A percentile compares a stretch with the other conserved stretches of the same genome.
These are phyloP conservation scores for Decorospora gaudefroyi DNA, from an alignment of 2,329 filamentous ascomycete species.

Conservation along the genomic window DNA sequence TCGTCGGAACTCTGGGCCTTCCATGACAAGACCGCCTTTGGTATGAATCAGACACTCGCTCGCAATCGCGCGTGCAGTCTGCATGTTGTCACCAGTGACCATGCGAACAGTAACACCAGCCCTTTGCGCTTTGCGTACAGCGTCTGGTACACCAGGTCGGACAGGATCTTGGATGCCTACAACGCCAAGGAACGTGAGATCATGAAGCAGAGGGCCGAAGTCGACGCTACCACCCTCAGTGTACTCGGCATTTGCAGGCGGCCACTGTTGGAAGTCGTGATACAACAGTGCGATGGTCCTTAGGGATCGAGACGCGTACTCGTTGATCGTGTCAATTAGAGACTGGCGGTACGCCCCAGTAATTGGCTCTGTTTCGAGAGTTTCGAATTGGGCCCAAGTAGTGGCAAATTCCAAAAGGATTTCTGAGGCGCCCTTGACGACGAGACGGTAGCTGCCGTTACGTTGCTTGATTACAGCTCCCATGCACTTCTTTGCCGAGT, in stretches of 20 bases:
- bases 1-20: slow-evolving; percentile 87
- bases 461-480: slow-evolving; percentile 58
- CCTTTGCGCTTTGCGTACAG: slow-evolving; percentile 83
- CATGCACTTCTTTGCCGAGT: slow-evolving; percentile 62
- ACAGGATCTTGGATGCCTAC: slow-evolving; percentile 96
- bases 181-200: slow-evolving; percentile 81
- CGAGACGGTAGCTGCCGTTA: slow-evolving; percentile 54
- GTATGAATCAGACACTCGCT: slow-evolving; percentile 92
- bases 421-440: slow-evolving; percentile 63
- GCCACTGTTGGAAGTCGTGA: slow-evolving; percentile 46
- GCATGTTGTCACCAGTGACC: slow-evolving; percentile 95
- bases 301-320: slow-evolving; percentile 49
- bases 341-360: slow-evolving; percentile 22
- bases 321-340: slow-evolving; percentile 41
- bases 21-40: slow-evolving; percentile 73
- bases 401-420: slow-evolving; percentile 57
- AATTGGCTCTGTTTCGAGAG: slow-evolving; percentile 21
- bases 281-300: slow-evolving; percentile 51
- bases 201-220: slow-evolving; percentile 24
- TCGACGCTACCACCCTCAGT: slow-evolving; percentile 30
- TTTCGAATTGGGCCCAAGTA: slow-evolving; percentile 20
- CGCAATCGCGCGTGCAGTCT: slow-evolving; percentile 95
- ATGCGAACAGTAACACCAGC: slow-evolving; percentile 95
- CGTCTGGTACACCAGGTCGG: slow-evolving; percentile 81
- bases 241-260: slow-evolving; percentile 32